These are phyloP conservation scores for Trypanosoma theileri DNA, from an alignment of 208 protist species.

Conservation along the genomic window DNA sequence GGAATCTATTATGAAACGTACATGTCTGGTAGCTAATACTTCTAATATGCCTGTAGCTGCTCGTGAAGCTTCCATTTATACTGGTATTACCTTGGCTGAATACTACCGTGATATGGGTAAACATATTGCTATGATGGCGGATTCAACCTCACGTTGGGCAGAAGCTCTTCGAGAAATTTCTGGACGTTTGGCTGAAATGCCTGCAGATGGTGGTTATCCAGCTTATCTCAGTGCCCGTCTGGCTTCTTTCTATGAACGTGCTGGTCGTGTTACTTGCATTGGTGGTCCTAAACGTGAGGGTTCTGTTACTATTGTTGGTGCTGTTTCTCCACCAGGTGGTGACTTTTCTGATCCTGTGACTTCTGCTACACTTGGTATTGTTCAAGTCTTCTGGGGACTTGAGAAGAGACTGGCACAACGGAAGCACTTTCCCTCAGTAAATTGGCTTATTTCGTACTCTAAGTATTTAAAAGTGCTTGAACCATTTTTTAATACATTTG, in stretches of 20 bases:
- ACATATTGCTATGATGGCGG: slow-evolving; percentile 99
- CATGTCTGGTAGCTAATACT: slow-evolving; percentile 99
- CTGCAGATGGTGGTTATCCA: slow-evolving; percentile 99
- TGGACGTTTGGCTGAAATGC: slow-evolving; percentile 99
- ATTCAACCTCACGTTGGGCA: slow-evolving; percentile 99
- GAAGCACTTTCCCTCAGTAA: slow-evolving; percentile 99
- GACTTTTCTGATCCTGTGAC: slow-evolving; percentile 99
- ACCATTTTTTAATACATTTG: slow-evolving; percentile 96
- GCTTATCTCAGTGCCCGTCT: slow-evolving; percentile 99
- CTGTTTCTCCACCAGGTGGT: slow-evolving; percentile 99
- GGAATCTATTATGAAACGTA: slow-evolving; percentile 99
- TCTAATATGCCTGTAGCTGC: slow-evolving; percentile 99
- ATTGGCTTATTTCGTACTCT: slow-evolving; percentile 99
- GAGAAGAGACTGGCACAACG: slow-evolving; percentile 99
- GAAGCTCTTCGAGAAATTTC: slow-evolving; percentile 99
- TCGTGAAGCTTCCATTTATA: slow-evolving; percentile 99
- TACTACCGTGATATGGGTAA: slow-evolving; percentile 99
- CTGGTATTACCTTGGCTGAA: slow-evolving; percentile 99
- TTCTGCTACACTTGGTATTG: slow-evolving; percentile 98
- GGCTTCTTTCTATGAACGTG: slow-evolving; percentile 99
- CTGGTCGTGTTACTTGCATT: slow-evolving; percentile 94
- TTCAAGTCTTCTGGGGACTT: slow-evolving; percentile 99
- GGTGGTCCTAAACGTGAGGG: slow-evolving; percentile 96
- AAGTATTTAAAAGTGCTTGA: slow-evolving; percentile 98
- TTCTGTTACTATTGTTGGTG: slow-evolving; percentile 99